Base-by-base conservation (phyloP, 495 filamentous ascomycete genomes). In the Tuber melanosporum region DNA sequence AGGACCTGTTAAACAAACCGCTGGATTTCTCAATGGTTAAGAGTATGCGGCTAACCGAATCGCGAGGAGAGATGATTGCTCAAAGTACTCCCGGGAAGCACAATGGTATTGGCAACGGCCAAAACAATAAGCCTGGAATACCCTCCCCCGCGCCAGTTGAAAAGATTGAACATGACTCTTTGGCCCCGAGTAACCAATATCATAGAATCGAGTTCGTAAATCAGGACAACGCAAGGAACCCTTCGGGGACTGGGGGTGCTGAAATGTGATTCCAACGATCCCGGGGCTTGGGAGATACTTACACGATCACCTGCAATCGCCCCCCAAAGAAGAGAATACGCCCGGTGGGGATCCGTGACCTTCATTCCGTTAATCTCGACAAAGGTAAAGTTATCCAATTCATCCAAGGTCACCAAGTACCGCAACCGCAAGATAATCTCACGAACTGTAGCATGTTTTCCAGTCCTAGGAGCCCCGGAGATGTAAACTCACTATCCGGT, bases 401-500 rank as follows among this genome's bases (percentile, higher is more conserved):
- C 32, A 0, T 32, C 32, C 32, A 32, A 89, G 45, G 88, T 87
- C 8, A 98, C 95, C 1, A 94, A 91, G 7, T 88, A 89, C 77
- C 97, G 94, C 15, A 99, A 88, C 84, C 93, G 92, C n/a, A 92
- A 90, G 10, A 98, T 91, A 4, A 98, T 95, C 85, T 98, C 96
- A 75, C 96, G 92, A 14, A 99, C 95, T 0, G 96, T 99, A 42
- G 96, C 96, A 9, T 96, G 98, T 83, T 99, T 99, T 73, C 96
- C 96, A 0, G 96, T 99, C 22, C 96, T 96, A 0, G 96, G 96
- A 0, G 94, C 97, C 49, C 96, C 96, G n/a, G 96, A 97, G 74
- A 99, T 98, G 86, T 99, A 99, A 83, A 99, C 97, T 84, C 96
- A 99, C 6, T 94, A 90, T 12, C 96, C 96, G 8, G 92, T 91